Percentiles rank a stretch among this genome's conserved stretches.
Evolutionary conservation across 1,284 basidiomycete genomes (phyloP).

Genomic region (Mixia osmundae): DNA sequence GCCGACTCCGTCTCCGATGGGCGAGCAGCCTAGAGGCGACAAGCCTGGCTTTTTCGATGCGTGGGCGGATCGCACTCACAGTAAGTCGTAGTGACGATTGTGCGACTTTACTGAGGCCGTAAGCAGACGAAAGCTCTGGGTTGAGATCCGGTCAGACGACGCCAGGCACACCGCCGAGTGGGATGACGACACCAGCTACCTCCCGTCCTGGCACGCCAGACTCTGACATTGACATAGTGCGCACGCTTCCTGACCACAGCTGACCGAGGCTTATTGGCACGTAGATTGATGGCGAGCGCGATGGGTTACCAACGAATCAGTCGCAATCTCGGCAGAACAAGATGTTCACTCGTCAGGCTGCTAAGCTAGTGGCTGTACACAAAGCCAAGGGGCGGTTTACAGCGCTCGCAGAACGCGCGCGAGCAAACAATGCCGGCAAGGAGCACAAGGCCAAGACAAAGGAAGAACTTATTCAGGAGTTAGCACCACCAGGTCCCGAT

Average conservation of each 20-base stretch:
- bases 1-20: too few species aligned
- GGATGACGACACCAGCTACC: slow-evolving; percentile 2
- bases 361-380: slow-evolving; percentile 7
- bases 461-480: neutral
- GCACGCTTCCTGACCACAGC: neutral
- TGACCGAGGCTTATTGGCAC: neutral
- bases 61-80: too few species aligned
- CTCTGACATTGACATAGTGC: slow-evolving; percentile 1
- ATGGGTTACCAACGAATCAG: slow-evolving; percentile 8
- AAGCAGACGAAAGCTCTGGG: too few species aligned
- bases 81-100: too few species aligned
- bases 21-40: too few species aligned
- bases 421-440: neutral
- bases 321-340: too few species aligned
- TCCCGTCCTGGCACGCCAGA: slow-evolving; percentile 8
- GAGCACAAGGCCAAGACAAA: neutral
- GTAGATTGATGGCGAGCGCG: slow-evolving; percentile 5
- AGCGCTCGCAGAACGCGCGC: neutral
- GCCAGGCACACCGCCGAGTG: too few species aligned
- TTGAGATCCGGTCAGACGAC: too few species aligned
- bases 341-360: slow-evolving; percentile 6
- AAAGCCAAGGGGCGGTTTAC: slow-evolving; percentile 8
- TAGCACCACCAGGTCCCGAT: neutral
- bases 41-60: too few species aligned
- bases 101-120: too few species aligned